These are phyloP conservation scores for Kondoa subrosea DNA, from an alignment of 768 basidiomycete genomes.

Conservation along the genomic window DNA sequence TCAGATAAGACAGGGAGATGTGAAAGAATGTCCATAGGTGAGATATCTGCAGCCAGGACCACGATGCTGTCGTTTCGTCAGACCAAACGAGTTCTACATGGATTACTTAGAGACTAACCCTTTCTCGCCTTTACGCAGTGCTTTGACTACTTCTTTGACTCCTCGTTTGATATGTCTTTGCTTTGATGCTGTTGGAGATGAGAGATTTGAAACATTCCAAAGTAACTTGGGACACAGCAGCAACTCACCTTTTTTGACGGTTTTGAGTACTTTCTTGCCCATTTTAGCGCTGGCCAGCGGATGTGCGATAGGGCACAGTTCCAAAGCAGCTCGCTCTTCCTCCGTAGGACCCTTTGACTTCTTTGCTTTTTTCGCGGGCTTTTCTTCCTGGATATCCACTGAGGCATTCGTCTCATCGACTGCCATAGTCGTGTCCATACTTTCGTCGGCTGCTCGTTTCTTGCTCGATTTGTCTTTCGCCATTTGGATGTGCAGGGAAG, in stretches of 20 bases:
- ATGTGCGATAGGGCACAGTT: conserved; percentile 82
- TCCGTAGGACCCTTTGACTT: conserved; percentile 54
- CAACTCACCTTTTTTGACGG: conserved; percentile 62
- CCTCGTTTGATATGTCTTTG: conserved; percentile 88
- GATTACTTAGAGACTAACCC: conserved; percentile 43
- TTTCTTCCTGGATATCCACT: neutral
- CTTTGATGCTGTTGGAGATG: conserved; percentile 60
- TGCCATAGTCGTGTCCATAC: neutral
- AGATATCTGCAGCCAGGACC: conserved; percentile 88
- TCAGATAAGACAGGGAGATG: conserved; percentile 88
- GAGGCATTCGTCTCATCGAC: neutral
- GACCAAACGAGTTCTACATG: neutral
- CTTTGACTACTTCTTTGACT: conserved; percentile 96
- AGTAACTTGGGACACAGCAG: neutral
- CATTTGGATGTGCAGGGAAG: no score
- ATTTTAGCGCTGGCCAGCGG: conserved; percentile 88
- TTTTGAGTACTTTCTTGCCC: conserved; percentile 82
- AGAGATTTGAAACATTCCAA: neutral
- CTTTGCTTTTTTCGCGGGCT: conserved; percentile 40
- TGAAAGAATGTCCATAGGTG: conserved; percentile 94
- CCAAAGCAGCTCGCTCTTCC: conserved; percentile 48
- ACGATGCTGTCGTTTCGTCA: conserved; percentile 48
- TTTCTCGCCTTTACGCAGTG: conserved; percentile 90
- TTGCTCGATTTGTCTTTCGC: no score
- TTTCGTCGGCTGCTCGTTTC: neutral